Conservation (phyloP, 2,329 filamentous ascomycete species). For the Beauveria australis region DNA sequence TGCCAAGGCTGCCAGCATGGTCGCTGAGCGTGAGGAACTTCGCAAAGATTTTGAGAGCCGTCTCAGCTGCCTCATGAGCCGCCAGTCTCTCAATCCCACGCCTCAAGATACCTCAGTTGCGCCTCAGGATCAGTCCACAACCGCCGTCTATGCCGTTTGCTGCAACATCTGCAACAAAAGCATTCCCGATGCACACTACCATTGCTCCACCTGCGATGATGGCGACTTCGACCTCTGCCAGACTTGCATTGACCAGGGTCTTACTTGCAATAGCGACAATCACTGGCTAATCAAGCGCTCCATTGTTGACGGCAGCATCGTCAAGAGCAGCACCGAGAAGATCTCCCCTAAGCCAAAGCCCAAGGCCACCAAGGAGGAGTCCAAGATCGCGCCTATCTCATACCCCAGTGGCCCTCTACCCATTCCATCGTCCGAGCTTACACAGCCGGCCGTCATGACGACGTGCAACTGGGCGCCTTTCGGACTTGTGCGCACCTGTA, state of each 20-base stretch:
- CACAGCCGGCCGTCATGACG: not conserved
- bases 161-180: constrained; percentile 83
- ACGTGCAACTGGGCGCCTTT: not conserved
- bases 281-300: constrained; percentile 95
- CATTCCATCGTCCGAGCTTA: too few relatives aligned
- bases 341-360: constrained; percentile 50
- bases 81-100: constrained; percentile 1
- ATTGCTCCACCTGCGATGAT: constrained; percentile 87
- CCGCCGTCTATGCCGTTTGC: constrained; percentile 66
- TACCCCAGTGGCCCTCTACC: not conserved
- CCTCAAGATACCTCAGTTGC: not conserved
- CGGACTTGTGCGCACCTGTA: constrained; percentile 57
- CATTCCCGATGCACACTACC: constrained; percentile 79
- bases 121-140: not conserved
- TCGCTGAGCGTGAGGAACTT: constrained; percentile 16
- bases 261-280: constrained; percentile 66
- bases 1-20: constrained; percentile 20
- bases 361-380: constrained; percentile 5
- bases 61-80: constrained; percentile 19
- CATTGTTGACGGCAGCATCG: constrained; percentile 67
- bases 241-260: constrained; percentile 64
- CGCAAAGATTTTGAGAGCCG: constrained; percentile 21
- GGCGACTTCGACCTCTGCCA: constrained; percentile 93
- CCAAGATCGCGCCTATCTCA: not conserved
- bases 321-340: constrained; percentile 79